phyloP scores from a whole-genome alignment of 2,329 filamentous ascomycete species.

The Pestalotiopsis sp. region DNA sequence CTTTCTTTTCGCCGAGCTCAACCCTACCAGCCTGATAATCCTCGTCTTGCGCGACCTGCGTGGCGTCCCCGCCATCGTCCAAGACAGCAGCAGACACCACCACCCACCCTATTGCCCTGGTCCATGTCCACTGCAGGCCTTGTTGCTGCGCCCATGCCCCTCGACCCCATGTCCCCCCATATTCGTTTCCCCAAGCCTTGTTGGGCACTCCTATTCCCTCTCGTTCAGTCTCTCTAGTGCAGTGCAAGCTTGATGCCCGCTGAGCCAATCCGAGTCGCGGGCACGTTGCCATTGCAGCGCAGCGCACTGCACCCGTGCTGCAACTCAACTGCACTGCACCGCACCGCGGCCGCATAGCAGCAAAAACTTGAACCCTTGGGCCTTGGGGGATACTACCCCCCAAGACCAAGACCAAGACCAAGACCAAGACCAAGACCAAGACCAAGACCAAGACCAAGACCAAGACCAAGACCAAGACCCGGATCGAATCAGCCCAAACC shows the following conservation, averaged over 20 bases:
- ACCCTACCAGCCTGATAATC: background rate
- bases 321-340: background rate
- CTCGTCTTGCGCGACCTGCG: background rate
- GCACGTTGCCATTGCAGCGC: background rate
- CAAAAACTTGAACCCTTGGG: background rate
- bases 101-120: background rate
- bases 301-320: background rate
- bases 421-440: background rate
- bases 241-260: too few relatives aligned
- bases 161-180: background rate
- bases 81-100: background rate
- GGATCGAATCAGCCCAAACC: background rate
- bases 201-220: background rate
- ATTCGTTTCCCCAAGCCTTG: background rate
- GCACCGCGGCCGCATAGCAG: background rate
- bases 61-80: background rate
- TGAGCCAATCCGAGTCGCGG: background rate
- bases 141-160: too few relatives aligned
- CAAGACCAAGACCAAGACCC: background rate
- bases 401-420: background rate
- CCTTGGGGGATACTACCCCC: background rate
- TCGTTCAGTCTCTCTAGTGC: too few relatives aligned
- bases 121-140: background rate
- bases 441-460: background rate
- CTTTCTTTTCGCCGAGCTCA: background rate